Evolutionary conservation across 1,284 basidiomycete genomes (phyloP).

Genomic region (Tilletia caries): DNA sequence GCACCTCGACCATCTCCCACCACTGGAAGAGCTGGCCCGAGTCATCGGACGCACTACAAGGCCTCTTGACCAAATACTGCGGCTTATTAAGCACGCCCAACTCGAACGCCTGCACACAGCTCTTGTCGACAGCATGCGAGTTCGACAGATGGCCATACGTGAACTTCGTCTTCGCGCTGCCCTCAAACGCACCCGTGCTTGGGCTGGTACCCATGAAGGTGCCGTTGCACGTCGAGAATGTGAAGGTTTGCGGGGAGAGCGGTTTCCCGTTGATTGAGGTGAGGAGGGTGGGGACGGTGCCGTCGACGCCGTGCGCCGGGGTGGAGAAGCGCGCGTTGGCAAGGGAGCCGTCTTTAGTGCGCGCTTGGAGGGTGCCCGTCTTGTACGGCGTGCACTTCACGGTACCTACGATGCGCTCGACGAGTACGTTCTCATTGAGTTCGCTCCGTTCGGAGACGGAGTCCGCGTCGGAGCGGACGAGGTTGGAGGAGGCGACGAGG

Average conservation of each 20-base stretch:
- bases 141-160: not conserved
- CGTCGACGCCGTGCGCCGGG: not conserved
- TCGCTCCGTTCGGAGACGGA: not conserved
- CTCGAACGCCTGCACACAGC: not conserved
- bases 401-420: slow-evolving; percentile 8
- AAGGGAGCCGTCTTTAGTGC: not conserved
- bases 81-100: not conserved
- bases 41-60: not conserved
- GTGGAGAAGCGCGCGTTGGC: slow-evolving; percentile 2
- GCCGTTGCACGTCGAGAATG: slow-evolving; percentile 4
- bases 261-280: not conserved
- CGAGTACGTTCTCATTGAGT: not conserved
- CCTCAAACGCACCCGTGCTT: not conserved
- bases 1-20: slow-evolving; percentile 17
- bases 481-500: not conserved
- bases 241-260: slow-evolving; percentile 1
- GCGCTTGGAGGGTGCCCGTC: slow-evolving; percentile 4
- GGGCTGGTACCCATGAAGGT: slow-evolving; percentile 7
- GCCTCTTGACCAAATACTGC: not conserved
- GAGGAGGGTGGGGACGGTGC: not conserved
- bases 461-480: not conserved
- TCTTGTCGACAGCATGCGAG: not conserved
- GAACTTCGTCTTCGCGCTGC: not conserved
- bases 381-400: not conserved
- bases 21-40: not conserved